Evolutionary conservation across 2,329 filamentous ascomycete genomes (phyloP), one percentile per base, ranked within the genome.

Genomic region (Ophiostoma populinum): DNA sequence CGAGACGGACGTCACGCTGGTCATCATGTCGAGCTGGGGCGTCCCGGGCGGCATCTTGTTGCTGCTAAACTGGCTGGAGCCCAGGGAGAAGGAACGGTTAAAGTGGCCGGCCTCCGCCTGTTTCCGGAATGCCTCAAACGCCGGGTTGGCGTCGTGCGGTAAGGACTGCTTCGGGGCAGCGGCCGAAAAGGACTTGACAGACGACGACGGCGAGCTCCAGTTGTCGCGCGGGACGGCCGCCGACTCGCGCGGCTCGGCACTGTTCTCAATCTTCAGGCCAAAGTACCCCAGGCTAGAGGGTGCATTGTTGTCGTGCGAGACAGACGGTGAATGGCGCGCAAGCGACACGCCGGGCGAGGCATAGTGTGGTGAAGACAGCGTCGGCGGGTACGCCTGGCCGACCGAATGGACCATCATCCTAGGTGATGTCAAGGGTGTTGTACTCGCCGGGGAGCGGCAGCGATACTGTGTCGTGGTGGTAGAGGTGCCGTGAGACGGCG

Each of bases 251-350:
- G 67, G 62, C 41, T 80, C 73, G 37, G 56, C 62, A 30, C 58
- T 55, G 15, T 70, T 46, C 39, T 83, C 75, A 42, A 81, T 58
- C 20, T 74, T 62, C 40, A 92, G 70, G 37, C 80, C 80, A 52
- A 93, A 93, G 55, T 93, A 93, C 52, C 86, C 92, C 10, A 83
- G 81, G 51, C 81, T 87, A 8, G 73, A 58, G 7, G 17, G 8
- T 1, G 66, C 57, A 42, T 63, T 59, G 12, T 49, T 49, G 26
- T 62, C 58, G 16, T 49, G 45, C 2, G 48, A 38, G 5, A 17
- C 19, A 12, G 32, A 34, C 5, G 34, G 30, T 2, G 34, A 36
- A n/a, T 18, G 48, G 31, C 21, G 46, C 37, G 26, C 53, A 18
- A 37, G 6, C 3, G n/a, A 28, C 4, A 20, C 25, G 5, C 39